These are phyloP conservation scores for Hypoxylon crocopeplum DNA, from an alignment of 495 filamentous ascomycete genomes.

Conservation along the genomic window DNA sequence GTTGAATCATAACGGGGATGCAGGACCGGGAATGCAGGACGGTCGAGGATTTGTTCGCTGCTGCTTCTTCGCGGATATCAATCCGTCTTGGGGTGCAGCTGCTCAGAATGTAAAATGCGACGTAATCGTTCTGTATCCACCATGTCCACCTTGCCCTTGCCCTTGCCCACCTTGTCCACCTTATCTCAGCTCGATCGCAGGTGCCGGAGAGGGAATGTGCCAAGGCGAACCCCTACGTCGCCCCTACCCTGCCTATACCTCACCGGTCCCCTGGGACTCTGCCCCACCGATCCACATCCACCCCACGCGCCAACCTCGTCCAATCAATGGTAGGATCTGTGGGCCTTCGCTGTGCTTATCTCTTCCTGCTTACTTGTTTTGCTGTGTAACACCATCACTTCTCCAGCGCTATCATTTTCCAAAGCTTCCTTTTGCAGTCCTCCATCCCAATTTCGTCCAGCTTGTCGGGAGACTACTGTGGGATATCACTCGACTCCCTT, in stretches of 20 bases:
- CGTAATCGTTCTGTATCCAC: too few species aligned
- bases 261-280: slow-evolving; percentile 20
- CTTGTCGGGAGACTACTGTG: not conserved
- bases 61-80: slow-evolving; percentile 2
- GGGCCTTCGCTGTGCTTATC: slow-evolving; percentile 30
- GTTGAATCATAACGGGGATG: too few species aligned
- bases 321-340: slow-evolving; percentile 14
- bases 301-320: slow-evolving; percentile 15
- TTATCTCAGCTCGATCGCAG: slow-evolving; percentile 19
- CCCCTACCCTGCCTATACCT: not conserved
- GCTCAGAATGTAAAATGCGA: not conserved
- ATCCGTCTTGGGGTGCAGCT: slow-evolving; percentile 15
- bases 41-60: slow-evolving; percentile 1
- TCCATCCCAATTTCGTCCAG: not conserved
- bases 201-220: slow-evolving; percentile 24
- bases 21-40: too few species aligned
- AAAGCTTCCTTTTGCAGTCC: slow-evolving; percentile 7
- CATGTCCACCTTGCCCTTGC: not conserved
- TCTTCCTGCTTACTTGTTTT: slow-evolving; percentile 34
- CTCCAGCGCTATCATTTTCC: slow-evolving; percentile 3
- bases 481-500: not conserved
- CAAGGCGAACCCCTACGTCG: slow-evolving; percentile 14
- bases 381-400: slow-evolving; percentile 29
- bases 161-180: not conserved
- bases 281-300: slow-evolving; percentile 7